Conservation (phyloP, 2,329 filamentous ascomycete species). For the Orbilia oligospora region DNA sequence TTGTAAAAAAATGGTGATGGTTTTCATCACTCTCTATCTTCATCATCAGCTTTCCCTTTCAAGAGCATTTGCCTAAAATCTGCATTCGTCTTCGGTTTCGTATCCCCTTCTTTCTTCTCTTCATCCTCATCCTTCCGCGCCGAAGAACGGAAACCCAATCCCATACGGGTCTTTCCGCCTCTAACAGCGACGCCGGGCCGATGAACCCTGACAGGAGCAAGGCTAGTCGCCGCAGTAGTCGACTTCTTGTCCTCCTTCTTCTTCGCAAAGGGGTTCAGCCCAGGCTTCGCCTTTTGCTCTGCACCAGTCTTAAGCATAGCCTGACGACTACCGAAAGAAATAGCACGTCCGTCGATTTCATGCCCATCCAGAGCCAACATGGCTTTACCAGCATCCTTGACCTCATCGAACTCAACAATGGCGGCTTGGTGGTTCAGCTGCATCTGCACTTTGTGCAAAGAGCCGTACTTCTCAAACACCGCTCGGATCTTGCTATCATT, state of each 20-base stretch:
- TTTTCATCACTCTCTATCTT: slow-evolving; percentile 42
- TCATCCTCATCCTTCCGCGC: slow-evolving; percentile 63
- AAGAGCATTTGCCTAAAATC: slow-evolving; percentile 64
- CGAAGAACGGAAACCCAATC: slow-evolving; percentile 65
- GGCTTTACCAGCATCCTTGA: slow-evolving; percentile 80
- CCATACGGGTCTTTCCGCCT: slow-evolving; percentile 64
- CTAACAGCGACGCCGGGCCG: slow-evolving; percentile 68
- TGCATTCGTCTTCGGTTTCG: slow-evolving; percentile 65
- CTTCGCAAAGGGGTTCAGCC: slow-evolving; percentile 63
- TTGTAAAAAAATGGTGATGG: not conserved
- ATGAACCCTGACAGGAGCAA: slow-evolving; percentile 66
- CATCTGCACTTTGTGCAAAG: slow-evolving; percentile 81
- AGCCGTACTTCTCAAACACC: slow-evolving; percentile 79
- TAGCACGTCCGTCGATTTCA: slow-evolving; percentile 71
- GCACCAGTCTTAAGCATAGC: slow-evolving; percentile 61
- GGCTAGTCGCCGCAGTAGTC: slow-evolving; percentile 60
- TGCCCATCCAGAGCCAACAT: slow-evolving; percentile 73
- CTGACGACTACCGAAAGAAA: slow-evolving; percentile 70
- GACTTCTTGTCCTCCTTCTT: slow-evolving; percentile 63
- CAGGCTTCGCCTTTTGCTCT: slow-evolving; percentile 62
- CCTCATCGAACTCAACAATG: slow-evolving; percentile 83
- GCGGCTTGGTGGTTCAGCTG: slow-evolving; percentile 87
- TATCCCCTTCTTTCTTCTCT: slow-evolving; percentile 65
- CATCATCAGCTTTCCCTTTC: slow-evolving; percentile 54
- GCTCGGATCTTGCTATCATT: slow-evolving; percentile 86